Evolutionary conservation across 805 yeast species (phyloP), one percentile per base, ranked within the genome.

Genomic region (Zygosaccharomyces gambellarensis): DNA sequence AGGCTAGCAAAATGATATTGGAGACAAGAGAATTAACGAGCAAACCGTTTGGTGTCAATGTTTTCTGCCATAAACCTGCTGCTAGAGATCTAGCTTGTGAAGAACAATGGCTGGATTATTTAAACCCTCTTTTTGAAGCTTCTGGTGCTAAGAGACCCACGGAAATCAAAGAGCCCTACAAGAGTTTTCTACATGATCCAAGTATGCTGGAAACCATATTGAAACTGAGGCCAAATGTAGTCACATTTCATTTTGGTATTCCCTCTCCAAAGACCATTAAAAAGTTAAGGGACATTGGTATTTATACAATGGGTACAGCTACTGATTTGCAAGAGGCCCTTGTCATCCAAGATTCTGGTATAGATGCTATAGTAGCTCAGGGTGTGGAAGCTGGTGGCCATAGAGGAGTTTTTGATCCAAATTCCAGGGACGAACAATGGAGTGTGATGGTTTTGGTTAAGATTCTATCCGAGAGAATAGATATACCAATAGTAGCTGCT

Each of bases 371-470:
- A 3, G 67, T 76, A 6, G 69, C 73, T 23, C 87, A 82, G 60
- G 85, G 85, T 0, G 70, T 69, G 60, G 85, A 80, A 55, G 86
- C 86, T 3, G 86, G 86, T 22, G 86, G 86, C 0, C 86, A 81
- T 58, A 64, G 86, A 14, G 85, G 85, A 53, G 76, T 73, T 45
- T 46, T 71, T 17, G 55, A 36, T 7, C 52, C 55, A 4, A 60
- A 63, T 22, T 78, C 73, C 50, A 65, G 64, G 28, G 67, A 68
- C 48, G 53, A 52, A 19, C 64, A 68, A 27, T 61, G 74, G 41
- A 60, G 71, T 7, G 75, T 81, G 0, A 39, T 45, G 29, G 66
- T 57, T 4, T 51, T 70, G 30, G 55, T 63, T 41, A 49, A 30
- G 44, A 44, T 17, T 34, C 47, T 34, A 30, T 45, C 22, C 28